phyloP scores from a whole-genome alignment of 768 basidiomycete genomes.

The Trametes maxima region DNA sequence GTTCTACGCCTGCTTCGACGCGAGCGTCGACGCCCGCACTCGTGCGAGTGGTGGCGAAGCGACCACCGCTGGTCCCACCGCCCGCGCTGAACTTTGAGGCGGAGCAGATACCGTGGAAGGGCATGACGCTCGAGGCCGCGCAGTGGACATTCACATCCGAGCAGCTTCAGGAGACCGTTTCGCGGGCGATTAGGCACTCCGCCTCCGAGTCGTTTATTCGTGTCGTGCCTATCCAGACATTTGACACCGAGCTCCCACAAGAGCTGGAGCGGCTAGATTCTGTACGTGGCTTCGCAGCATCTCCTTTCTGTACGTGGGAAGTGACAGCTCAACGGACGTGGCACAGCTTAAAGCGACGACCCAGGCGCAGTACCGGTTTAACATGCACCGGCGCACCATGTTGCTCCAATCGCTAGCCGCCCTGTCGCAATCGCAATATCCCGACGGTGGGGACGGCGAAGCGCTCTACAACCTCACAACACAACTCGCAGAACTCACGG shows the following conservation, averaged over 20 bases:
- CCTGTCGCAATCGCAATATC: constrained; percentile 38
- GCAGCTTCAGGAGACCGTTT: constrained; percentile 69
- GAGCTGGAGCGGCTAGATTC: constrained; percentile 60
- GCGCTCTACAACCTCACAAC: constrained; percentile 47
- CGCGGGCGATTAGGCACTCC: constrained; percentile 68
- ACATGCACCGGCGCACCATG: constrained; percentile 67
- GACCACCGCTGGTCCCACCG: constrained; percentile 46
- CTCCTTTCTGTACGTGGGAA: background rate
- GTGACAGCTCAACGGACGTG: background rate
- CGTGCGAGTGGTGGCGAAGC: constrained; percentile 24
- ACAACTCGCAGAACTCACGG: constrained; percentile 63
- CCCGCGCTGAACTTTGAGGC: constrained; percentile 59
- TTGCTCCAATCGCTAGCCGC: constrained; percentile 70
- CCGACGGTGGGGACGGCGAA: constrained; percentile 38
- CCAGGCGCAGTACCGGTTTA: constrained; percentile 70
- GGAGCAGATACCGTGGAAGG: constrained; percentile 63
- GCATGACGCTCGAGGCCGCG: constrained; percentile 70
- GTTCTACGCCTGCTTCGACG: constrained; percentile 13
- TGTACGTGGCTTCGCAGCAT: constrained; percentile 12
- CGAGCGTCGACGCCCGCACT: constrained; percentile 23
- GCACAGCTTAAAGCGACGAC: constrained; percentile 47
- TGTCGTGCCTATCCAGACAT: constrained; percentile 60
- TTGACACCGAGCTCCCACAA: constrained; percentile 59
- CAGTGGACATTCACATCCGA: constrained; percentile 57
- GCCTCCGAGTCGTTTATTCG: constrained; percentile 73